Conservation (phyloP, 2,329 filamentous ascomycete genomes). For the Penicillium fuscoglaucum region DNA sequence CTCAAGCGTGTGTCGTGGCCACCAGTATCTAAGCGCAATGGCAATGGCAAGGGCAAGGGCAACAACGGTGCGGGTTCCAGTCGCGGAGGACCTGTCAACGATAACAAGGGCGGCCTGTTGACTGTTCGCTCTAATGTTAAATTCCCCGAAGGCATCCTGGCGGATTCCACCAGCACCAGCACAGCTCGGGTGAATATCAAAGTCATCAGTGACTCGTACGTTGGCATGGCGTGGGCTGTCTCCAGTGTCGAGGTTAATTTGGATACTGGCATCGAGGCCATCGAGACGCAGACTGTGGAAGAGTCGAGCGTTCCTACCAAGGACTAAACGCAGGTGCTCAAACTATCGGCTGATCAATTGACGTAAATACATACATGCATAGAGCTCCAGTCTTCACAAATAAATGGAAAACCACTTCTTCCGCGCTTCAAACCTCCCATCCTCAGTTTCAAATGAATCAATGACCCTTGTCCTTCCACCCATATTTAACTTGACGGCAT, state of each 20-base stretch:
- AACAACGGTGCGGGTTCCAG: conserved; percentile 17
- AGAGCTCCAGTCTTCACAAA: background rate
- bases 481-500: conserved; percentile 44
- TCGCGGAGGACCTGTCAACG: conserved; percentile 12
- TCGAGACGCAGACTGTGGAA: conserved; percentile 19
- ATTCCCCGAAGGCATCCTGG: conserved; percentile 29
- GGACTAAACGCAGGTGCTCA: background rate
- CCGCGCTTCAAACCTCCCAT: conserved; percentile 46
- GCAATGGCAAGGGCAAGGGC: conserved; percentile 15
- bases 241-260: conserved; percentile 52
- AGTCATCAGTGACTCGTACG: conserved; percentile 84
- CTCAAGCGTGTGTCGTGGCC: conserved; percentile 84
- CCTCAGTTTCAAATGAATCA: conserved; percentile 44
- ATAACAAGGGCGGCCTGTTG: conserved; percentile 20
- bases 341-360: background rate
- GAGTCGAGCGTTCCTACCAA: conserved; percentile 21
- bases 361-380: background rate
- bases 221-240: conserved; percentile 68
- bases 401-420: conserved; percentile 48
- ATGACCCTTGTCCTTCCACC: conserved; percentile 45
- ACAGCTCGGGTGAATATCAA: conserved; percentile 62
- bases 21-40: conserved; percentile 31
- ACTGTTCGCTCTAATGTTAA: conserved; percentile 35
- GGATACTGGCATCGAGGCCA: conserved; percentile 26
- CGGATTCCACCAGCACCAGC: conserved; percentile 12